Evolutionary conservation across 441 rosid species (phyloP), one percentile per base, ranked within the genome.

Genomic region (Manihot esculenta): DNA sequence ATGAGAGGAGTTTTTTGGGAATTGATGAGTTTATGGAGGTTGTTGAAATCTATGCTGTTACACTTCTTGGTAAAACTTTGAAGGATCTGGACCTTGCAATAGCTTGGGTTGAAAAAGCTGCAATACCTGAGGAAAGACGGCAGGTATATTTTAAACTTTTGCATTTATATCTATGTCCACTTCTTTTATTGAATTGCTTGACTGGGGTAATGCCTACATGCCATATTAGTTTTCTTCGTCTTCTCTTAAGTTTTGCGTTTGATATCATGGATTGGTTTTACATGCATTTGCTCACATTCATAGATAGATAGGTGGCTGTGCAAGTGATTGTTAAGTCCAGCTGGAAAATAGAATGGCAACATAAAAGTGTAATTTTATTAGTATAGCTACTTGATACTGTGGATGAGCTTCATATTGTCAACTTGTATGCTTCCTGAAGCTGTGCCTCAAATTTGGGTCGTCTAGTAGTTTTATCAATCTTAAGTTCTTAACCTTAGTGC

Each of bases 61-160:
- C 83, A 62, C 78, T 90, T 69, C 89, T 94, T 51, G 96, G 88
- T 15, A 83, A 77, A 50, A 67, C 72, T 70, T 78, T 82, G 71
- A 78, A 79, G 45, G 83, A 92, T 69, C 38, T 88, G 65, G 83
- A 83, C 64, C 68, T 54, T 76, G 97, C 97, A 72, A 74, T 87
- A 74, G 76, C 90, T 69, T 92, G 97, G 97, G 85, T 85, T 57
- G 96, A 92, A 84, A 81, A 88, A 74, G 90, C 96, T 80, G 77
- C 81, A 55, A 56, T 94, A 74, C 93, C 97, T 12, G 94, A 88
- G 70, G 91, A 87, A 72, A 86, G 78, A 72, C 82, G 84, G 69
- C 94, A 86, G 92, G 99, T 92, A 82, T 72, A 54, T 13, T 41
- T 65, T 50, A 49, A 23, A 23, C 27, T 26, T 35, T 60, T 48